Base-by-base conservation (phyloP, 306 rosid species). In the Sesbania bispinosa region DNA sequence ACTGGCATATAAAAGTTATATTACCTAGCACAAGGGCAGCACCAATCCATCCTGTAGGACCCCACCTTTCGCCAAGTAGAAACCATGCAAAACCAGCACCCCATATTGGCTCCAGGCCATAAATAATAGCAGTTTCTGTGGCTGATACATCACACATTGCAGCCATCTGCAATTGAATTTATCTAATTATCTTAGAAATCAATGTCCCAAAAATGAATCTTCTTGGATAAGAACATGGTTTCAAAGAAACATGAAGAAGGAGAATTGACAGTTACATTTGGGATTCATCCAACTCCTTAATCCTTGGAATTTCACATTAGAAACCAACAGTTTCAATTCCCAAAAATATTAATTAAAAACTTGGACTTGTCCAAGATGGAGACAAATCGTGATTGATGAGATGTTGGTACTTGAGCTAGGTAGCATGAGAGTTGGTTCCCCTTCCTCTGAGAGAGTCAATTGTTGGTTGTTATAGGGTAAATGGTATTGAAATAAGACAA, bases 21-120 rank as follows among this genome's bases (percentile, higher is more conserved):
- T 53, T 79, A 79, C 93, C 88, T 69, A 88, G 84, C 47, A 90
- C 88, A 38, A 90, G 85, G 33, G 88, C 86, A 77, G 94, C 97
- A 64, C 97, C 97, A 75, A 86, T 65, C 92, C 97, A 90, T 46
- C 88, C 97, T 21, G 47, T 55, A 41, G 78, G 23, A 60, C 92
- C 90, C 94, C 92, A 90, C 77, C 92, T 88, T 83, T 90, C 97
- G 41, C 94, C 94, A 32, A 90, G 89, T 59, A 90, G 83, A 77
- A 88, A 75, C 96, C 97, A 90, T 6, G 94, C 90, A 70, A 88
- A 84, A 26, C 85, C 85, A 58, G 92, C 92, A 58, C 97, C 94
- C 97, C 94, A 88, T 18, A 90, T 85, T 4, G 94, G 97, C 82
- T 90, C 92, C 81, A 88, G 84, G 39, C 92, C 81, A 76, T 90